Conservation (phyloP, 225 moss, liverwort and hornwort genomes). For the Asterella californica region DNA sequence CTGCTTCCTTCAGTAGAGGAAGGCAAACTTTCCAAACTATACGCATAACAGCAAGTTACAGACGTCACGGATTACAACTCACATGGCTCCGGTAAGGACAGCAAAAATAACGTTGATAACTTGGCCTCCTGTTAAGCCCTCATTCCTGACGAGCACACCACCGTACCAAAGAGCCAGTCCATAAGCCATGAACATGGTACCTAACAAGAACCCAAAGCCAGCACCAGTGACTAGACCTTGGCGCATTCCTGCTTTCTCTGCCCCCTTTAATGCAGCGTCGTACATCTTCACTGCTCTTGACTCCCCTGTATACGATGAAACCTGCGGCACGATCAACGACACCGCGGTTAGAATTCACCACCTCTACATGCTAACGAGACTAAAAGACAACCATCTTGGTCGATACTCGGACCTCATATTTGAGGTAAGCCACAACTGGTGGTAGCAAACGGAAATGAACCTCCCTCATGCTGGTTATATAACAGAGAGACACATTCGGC, state of each 20-base stretch:
- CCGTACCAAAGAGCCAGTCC: conserved; percentile 85
- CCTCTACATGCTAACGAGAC: no score
- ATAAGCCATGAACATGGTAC: conserved; percentile 58
- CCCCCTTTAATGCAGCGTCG: conserved; percentile 55
- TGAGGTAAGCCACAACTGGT: neutral
- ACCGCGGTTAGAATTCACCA: no score
- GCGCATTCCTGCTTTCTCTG: conserved; percentile 61
- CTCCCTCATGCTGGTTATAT: neutral
- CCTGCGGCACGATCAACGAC: conserved; percentile 40
- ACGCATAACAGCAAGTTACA: neutral
- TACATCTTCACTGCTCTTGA: conserved; percentile 71
- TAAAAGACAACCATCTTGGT: no score
- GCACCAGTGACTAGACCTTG: conserved; percentile 47
- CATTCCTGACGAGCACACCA: conserved; percentile 57
- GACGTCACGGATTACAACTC: conserved; percentile 19
- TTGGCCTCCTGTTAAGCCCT: conserved; percentile 51
- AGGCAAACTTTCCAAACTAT: neutral
- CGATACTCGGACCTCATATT: neutral
- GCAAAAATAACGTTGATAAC: conserved; percentile 75
- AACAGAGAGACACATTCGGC: neutral
- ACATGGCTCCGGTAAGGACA: conserved; percentile 71
- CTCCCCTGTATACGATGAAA: conserved; percentile 77
- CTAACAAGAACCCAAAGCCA: conserved; percentile 59
- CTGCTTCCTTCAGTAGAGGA: neutral
- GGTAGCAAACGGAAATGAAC: neutral